Base-by-base conservation (phyloP, 2,329 filamentous ascomycete species). In the Claviceps sp. region DNA sequence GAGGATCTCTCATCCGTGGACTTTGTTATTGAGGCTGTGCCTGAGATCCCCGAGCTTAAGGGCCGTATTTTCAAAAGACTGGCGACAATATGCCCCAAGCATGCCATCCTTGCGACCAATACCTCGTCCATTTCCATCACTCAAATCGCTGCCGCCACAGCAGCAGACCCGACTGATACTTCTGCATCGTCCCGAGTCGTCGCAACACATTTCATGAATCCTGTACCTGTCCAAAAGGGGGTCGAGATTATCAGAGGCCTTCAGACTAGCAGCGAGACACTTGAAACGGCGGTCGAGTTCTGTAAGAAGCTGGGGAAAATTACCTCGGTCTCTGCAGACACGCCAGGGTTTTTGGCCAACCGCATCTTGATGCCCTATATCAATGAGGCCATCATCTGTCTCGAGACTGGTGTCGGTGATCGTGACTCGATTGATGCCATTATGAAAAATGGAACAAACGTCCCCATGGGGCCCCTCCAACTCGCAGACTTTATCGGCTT, bases 121-220 rank as follows among this genome's bases (percentile, higher is more conserved):
- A 98, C 93, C 6, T 95, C 89, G n/a, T 95, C 89, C 55, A 98
- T 98, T 65, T 91, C 88, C 54, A 96, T 98, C 67, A 98, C 93
- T 44, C 86, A 85, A 64, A 96, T 98, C 61, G 93, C 93, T 20
- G 90, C 93, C 3, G 81, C 90, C 9, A 91, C 91, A 1, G 85
- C 82, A 26, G 74, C 75, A 52, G 81, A 95, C 63, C 85, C 88
- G 1, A 91, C 73, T 17, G 86, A 95, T 62, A 82, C 87, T 23
- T 84, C 83, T 44, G 86, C 83, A 42, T 85, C 88, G 44, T 91
- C 88, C 5, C 85, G 93, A 47, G 93, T 98, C 9, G 82, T 98
- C 51, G 88, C 88, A 49, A 97, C 93, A 16, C 93, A 98, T 69
- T 98, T 98, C 71, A 98, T 98, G 93, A 98, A 98, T 74, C 93